Base-by-base conservation (phyloP, 2,329 filamentous ascomycete species). In the Pseudonectria foliicola region DNA sequence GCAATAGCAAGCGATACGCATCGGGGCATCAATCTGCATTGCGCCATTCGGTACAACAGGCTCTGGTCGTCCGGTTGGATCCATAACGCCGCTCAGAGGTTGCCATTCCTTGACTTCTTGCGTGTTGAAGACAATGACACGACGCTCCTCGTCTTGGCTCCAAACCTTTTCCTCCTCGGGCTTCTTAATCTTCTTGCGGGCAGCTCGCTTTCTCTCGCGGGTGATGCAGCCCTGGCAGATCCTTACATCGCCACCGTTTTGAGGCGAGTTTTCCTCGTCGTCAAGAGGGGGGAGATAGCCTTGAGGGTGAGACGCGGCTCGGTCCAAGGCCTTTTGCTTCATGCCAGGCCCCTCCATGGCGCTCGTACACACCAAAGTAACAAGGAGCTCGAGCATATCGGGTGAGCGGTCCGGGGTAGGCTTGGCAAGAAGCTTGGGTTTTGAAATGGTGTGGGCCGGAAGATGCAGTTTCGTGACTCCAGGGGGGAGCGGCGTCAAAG, bases 1-100 rank as follows among this genome's bases (percentile, higher is more conserved):
- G 62, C 90, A 96, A 62, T 96, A 98, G 59, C 90, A 98, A 15
- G 89, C 87, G 52, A 98, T 95, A 8, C 90, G 82, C 89, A 96
- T 95, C 0, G 87, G 88, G 3, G 86, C 78, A 47, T 89, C 82
- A 14, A 94, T 80, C 53, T 87, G 82, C 67, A 86, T 78, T 6
- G 82, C 76, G 33, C 77, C 78, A 33, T 70, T 68, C 29, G 61
- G 67, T 40, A 63, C 54, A 18, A 69, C 60, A n/a, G 68, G 61
- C 38, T 72, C 66, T 31, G 61, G 60, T 14, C 61, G 59, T 26
- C 66, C 66, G 41, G 40, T 64, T 52, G 43, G 60, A 27, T 56
- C 63, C 52, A 65, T 50, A 52, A 75, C 67, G 53, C 70, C 64
- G 52, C 71, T 70, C 29, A 75, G 69, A 27, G 77, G 70, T 43